A percentile compares a stretch with the other conserved stretches of the same genome.
Evolutionary conservation across 2,329 filamentous ascomycete species (phyloP).

Genomic region (Lecanicillium sp.): DNA sequence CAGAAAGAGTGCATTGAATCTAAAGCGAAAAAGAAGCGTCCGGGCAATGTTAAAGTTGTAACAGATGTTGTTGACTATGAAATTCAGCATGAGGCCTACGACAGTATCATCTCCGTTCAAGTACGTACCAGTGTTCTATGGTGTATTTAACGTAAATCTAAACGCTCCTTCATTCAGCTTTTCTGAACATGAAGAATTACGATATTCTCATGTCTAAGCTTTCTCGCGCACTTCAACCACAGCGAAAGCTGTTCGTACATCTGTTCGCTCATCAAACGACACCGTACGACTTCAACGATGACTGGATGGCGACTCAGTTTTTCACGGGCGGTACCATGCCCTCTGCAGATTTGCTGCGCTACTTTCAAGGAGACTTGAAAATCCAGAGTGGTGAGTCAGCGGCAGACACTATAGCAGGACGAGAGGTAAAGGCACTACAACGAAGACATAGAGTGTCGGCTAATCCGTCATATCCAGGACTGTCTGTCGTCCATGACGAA

Average conservation of each 20-base stretch:
- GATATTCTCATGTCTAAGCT: slow-evolving; percentile 60
- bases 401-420: slow-evolving; percentile 63
- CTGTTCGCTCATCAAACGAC: slow-evolving; percentile 59
- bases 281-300: slow-evolving; percentile 64
- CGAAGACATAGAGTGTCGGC: slow-evolving; percentile 2
- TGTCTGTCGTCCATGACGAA: slow-evolving; percentile 57
- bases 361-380: slow-evolving; percentile 57
- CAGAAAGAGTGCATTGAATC: slow-evolving; percentile 62
- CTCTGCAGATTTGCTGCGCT: slow-evolving; percentile 58
- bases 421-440: slow-evolving; percentile 43
- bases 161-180: slow-evolving; percentile 24
- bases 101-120: slow-evolving; percentile 61
- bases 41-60: slow-evolving; percentile 56
- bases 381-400: slow-evolving; percentile 63
- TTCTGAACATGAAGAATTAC: slow-evolving; percentile 75
- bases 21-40: slow-evolving; percentile 47
- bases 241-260: slow-evolving; percentile 63
- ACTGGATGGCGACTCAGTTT: slow-evolving; percentile 70
- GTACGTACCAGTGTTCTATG: slow-evolving; percentile 16
- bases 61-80: slow-evolving; percentile 63
- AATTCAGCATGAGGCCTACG: slow-evolving; percentile 52
- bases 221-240: slow-evolving; percentile 50
- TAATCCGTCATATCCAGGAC: slow-evolving; percentile 32
- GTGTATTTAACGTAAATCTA: not conserved
- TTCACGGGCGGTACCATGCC: slow-evolving; percentile 71